A percentile compares a stretch with the other conserved stretches of the same genome.
These are phyloP conservation scores for Hymenoscyphus albidus DNA, from an alignment of 2,329 filamentous ascomycete genomes.

Conservation along the genomic window DNA sequence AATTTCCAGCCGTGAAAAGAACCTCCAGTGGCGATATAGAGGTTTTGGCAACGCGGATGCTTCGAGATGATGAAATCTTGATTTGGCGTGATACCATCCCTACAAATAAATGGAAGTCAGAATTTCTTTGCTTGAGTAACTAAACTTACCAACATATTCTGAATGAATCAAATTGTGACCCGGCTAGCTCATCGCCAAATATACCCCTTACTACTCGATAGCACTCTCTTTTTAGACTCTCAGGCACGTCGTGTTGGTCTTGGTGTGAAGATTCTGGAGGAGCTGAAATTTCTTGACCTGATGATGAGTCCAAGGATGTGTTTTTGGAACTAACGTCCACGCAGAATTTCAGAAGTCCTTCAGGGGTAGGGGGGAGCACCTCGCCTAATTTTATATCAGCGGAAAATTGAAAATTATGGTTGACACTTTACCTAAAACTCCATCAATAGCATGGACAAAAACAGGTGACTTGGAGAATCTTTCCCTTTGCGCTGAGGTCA, in stretches of 20 bases:
- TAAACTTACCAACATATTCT: conserved; percentile 45
- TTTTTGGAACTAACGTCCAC: conserved; percentile 57
- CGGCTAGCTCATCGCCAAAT: conserved; percentile 41
- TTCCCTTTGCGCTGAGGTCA: conserved; percentile 44
- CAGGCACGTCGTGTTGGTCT: conserved; percentile 38
- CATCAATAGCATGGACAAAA: conserved; percentile 43
- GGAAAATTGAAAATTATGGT: not conserved
- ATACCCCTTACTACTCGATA: conserved; percentile 40
- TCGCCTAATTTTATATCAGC: conserved; percentile 18
- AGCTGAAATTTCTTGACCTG: conserved; percentile 48
- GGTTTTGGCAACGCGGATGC: conserved; percentile 49
- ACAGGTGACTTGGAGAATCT: conserved; percentile 51
- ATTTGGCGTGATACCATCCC: conserved; percentile 58
- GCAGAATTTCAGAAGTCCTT: conserved; percentile 57
- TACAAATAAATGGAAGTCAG: conserved; percentile 30
- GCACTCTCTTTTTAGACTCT: conserved; percentile 42
- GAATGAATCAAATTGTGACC: conserved; percentile 41
- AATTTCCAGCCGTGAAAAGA: conserved; percentile 66
- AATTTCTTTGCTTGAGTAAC: not conserved
- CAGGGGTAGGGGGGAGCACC: conserved; percentile 43
- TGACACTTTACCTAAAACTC: conserved; percentile 41
- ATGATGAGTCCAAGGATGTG: conserved; percentile 42
- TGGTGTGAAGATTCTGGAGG: conserved; percentile 45
- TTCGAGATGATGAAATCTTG: conserved; percentile 60
- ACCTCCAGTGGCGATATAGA: conserved; percentile 59